Base-by-base conservation (phyloP, 345 rosid genomes). In the Leavenworthia alabamica region DNA sequence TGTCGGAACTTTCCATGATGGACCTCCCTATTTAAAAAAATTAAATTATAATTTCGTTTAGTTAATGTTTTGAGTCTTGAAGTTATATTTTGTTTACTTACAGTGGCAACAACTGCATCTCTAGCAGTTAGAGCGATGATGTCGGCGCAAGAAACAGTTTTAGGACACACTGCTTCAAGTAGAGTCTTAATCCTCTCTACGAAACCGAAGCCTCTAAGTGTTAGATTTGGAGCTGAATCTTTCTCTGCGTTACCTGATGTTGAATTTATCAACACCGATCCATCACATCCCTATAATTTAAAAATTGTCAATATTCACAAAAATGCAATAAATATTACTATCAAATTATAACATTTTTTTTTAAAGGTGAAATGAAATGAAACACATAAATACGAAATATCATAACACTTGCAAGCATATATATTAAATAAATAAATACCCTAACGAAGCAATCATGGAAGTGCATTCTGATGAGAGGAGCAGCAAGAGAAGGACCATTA, bases 371-470 rank as follows among this genome's bases (percentile, higher is more conserved):
- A 20, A 20, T 20, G 22, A 20, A 20, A 4, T 23, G 24, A 23
- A 23, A 23, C 4, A 24, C 32, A 32, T 33, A 55, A 13, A 16
- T 16, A 26, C 8, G 7, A 44, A 36, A 39, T 27, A 56, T 32
- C 2, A 31, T 27, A 49, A 29, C 14, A 29, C 9, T 23, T 40
- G 24, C 7, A 54, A 35, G 12, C 7, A 54, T 12, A 36, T n/a
- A 52, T 11, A 5, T 60, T 11, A 17, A 17, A 27, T 29, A 37
- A 10, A 31, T 26, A 40, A 22, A 33, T 41, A 86, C 96, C 85
- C 89, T 70, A 13, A 88, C 95, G 24, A 92, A 86, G 68, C 93
- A 92, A 64, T 92, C 96, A 56, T 92, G 96, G 78, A 88, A 92
- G 26, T 83, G 82, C 98, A 86, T 88, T 77, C 98, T 79, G 32